Base-by-base conservation (phyloP, 768 basidiomycete species). In the Tricholoma sp. region DNA sequence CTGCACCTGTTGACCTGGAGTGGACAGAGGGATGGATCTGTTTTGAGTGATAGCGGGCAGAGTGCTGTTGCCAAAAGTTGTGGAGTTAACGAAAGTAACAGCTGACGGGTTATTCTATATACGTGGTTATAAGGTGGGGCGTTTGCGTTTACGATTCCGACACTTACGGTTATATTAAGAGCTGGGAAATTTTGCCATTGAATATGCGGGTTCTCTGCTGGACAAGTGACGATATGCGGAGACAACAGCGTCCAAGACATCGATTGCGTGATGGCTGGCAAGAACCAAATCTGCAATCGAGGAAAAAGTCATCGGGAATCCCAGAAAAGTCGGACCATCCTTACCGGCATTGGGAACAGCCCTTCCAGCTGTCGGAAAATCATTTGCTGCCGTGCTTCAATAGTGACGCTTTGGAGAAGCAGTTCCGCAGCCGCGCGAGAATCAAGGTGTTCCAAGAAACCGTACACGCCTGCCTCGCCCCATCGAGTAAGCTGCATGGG, bases 211-310 rank as follows among this genome's bases (percentile, higher is more conserved):
- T 37, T 37, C 14, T 6, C 35, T 12, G 35, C 35, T 3, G 83
- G 83, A 75, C 81, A 85, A 65, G 72, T 79, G 50, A 69, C 59
- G 64, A 83, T 75, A 66, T 79, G 82, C 0, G 76, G 78, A 12
- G 77, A 69, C 7, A 84, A 71, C 18, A 83, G 68, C 5, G 83
- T 79, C 83, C 83, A 84, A 0, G 76, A 72, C 79, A 81, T 82
- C 10, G 77, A 70, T 76, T 47, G 24, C 5, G 46, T 9, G 14
- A 47, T 24, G 18, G 18, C 79, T 0, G 78, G 74, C 24, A 76
- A 72, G 65, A 81, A 83, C 68, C 70, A 78, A 39, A 69, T 63
- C 70, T 71, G 18, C 7, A 16, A 37, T 18, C 19, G 14, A 19
- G 41, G 3, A 18, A 9, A 14, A n/a, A n/a, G 45, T 16, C 22